Percentiles rank a stretch among this genome's conserved stretches.
phyloP scores from a whole-genome alignment of 1,284 basidiomycete species.

The Rhodotorula sp. region DNA sequence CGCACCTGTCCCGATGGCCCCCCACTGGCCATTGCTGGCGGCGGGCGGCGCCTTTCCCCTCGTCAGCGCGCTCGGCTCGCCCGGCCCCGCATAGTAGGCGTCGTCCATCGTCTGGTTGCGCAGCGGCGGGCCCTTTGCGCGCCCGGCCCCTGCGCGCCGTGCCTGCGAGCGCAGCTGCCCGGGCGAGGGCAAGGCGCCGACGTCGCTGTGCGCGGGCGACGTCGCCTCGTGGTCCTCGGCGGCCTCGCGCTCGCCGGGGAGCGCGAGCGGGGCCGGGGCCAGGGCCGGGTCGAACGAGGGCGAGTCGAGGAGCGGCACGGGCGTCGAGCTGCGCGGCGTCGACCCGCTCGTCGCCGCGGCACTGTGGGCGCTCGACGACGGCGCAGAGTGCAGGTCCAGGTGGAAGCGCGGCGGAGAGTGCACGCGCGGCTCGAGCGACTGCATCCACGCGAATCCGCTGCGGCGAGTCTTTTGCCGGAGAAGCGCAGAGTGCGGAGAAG shows the following conservation, averaged over 20 bases:
- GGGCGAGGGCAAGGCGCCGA: background rate
- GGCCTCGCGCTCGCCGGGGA: background rate
- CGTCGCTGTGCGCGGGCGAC: background rate
- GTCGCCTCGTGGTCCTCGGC: background rate
- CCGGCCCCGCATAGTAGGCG: slow-evolving; percentile 27
- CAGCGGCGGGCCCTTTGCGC: slow-evolving; percentile 22
- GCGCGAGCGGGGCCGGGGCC: background rate
- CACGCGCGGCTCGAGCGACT: background rate
- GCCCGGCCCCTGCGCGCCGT: background rate
- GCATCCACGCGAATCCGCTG: background rate
- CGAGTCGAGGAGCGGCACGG: slow-evolving; percentile 19
- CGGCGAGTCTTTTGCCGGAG: too few relatives aligned
- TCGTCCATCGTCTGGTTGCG: slow-evolving; percentile 33
- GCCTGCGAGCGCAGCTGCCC: background rate
- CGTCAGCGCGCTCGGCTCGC: slow-evolving; percentile 26
- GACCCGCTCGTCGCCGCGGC: background rate
- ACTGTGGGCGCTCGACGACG: background rate
- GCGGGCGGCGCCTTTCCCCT: slow-evolving; percentile 19
- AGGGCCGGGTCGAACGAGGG: slow-evolving; percentile 17
- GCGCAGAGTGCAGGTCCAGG: background rate
- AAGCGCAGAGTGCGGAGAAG: too few relatives aligned
- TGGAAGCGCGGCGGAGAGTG: slow-evolving; percentile 1
- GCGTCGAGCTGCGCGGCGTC: slow-evolving; percentile 1
- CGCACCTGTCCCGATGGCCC: slow-evolving; percentile 31
- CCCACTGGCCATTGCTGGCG: slow-evolving; percentile 15